Evolutionary conservation across 2,329 filamentous ascomycete species (phyloP), one percentile per base, ranked within the genome.

Genomic region (Parafenestella ontariensis): DNA sequence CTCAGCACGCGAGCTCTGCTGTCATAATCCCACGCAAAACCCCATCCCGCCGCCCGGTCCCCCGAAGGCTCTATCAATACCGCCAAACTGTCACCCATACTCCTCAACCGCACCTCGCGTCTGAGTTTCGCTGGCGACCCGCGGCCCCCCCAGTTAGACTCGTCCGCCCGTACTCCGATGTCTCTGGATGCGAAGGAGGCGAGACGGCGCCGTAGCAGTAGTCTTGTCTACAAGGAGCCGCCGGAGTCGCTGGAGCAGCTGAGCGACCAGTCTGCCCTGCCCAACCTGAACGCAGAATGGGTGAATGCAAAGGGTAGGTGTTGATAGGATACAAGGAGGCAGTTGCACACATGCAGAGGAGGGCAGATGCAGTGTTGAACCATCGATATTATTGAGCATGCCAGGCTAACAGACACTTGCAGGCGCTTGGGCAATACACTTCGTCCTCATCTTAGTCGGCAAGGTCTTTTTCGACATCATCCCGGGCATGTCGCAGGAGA

Each of bases 381-480:
- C n/a, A n/a, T n/a, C n/a, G n/a, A n/a, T n/a, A n/a, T n/a, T 21
- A 13, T 5, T n/a, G 21, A 40, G 37, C 8, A 18, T 15, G 17
- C 23, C 33, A 49, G n/a, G 56, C 66, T 66, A 54, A 64, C 44
- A 49, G 46, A 46, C 41, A 10, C 73, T 11, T 28, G 24, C 24
- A 98, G 94, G 95, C 78, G 95, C 95, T 70, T 99, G 95, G 95
- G 92, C 90, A 57, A 97, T 99, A 75, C 95, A 99, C 79, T 86
- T 96, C 66, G 91, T 99, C 71, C 82, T 97, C 71, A 99, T 99
- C 75, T 82, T 89, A 56, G 87, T 87, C 71, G 87, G 96, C 75
- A 99, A 99, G 81, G 94, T 99, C 73, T 86, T 99, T 71, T 99
- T 94, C 83, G 92, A 97, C 78, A 94, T 96, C 72, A 90, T 99